Evolutionary conservation across 345 rosid species (phyloP), one percentile per base, ranked within the genome.

Genomic region (Nephelium lappaceum): DNA sequence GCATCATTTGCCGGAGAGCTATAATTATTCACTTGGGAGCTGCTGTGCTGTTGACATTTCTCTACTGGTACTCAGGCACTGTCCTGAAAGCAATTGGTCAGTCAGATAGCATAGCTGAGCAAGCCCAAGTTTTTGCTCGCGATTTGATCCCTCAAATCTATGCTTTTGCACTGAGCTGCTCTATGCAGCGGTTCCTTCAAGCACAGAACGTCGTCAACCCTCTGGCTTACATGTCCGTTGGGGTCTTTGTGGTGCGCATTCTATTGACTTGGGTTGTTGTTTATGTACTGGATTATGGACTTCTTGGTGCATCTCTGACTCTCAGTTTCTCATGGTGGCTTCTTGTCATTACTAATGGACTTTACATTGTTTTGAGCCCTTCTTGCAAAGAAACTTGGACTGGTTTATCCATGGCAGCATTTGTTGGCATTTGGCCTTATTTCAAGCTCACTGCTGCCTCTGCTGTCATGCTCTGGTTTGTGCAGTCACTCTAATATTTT

Each of bases 151-250:
- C 88, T 0, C 99, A 95, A 81, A 58, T 95, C 1, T 93, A 90
- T 25, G 95, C 98, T 0, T 92, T 93, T 51, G 95, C 99, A 0
- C 42, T 93, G 0, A 86, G 90, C 75, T 92, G 95, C 72, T 96
- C 98, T 0, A 82, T 93, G 93, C 97, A 93, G 83, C 85, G 99
- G 81, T 93, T 93, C 81, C 93, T 95, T 27, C 99, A 93, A 73
- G 99, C 99, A 31, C 97, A 92, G 88, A 95, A 95, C 86, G 88
- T 93, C 11, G 99, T 95, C 1, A 93, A 95, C 78, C 99, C 99
- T 16, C 77, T 92, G 77, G 98, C 98, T 2, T 88, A 81, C 51
- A 95, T 92, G 90, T 80, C 94, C 0, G 81, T 91, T 41, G 95
- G 88, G 12, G 96, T 93, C 2, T 86, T 92, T 81, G 72, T 93